phyloP scores from a whole-genome alignment of 192 early-diverging fungal species.

The Glomus cerebriforme region DNA sequence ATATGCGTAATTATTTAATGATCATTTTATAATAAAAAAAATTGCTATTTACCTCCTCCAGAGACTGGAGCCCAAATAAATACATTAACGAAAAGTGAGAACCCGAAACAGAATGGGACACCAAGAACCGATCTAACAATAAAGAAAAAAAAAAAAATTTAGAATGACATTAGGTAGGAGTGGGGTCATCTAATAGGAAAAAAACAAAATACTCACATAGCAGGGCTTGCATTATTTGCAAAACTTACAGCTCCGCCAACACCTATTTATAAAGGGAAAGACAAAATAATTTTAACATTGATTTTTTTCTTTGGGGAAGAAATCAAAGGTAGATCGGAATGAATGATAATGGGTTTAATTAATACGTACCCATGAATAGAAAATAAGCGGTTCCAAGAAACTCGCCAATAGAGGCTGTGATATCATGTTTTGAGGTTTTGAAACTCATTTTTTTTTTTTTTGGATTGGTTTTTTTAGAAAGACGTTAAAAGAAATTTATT shows the following conservation, averaged over 20 bases:
- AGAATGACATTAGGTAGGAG: background rate
- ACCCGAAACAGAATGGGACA: slow-evolving; percentile 45
- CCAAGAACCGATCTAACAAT: slow-evolving; percentile 18
- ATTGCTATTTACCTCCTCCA: slow-evolving; percentile 41
- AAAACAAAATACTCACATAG: background rate
- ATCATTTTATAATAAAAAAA: too few relatives aligned
- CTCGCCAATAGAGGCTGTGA: background rate
- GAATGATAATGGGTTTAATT: background rate
- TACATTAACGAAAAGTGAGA: slow-evolving; percentile 43
- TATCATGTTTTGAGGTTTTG: background rate
- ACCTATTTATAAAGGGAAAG: background rate
- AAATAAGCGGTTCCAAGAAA: slow-evolving; percentile 11
- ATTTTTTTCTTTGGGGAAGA: background rate
- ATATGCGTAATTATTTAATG: background rate
- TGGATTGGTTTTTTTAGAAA: too few relatives aligned
- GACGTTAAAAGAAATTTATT: too few relatives aligned
- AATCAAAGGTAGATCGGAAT: background rate
- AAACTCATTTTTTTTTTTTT: background rate
- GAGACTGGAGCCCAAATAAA: slow-evolving; percentile 49
- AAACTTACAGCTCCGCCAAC: background rate
- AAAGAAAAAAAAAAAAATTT: background rate
- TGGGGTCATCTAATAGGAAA: background rate
- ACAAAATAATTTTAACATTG: background rate
- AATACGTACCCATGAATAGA: slow-evolving; percentile 8
- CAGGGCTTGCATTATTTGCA: background rate